phyloP scores from a whole-genome alignment of 2,329 filamentous ascomycete species.

The Exserohilum rostratum region DNA sequence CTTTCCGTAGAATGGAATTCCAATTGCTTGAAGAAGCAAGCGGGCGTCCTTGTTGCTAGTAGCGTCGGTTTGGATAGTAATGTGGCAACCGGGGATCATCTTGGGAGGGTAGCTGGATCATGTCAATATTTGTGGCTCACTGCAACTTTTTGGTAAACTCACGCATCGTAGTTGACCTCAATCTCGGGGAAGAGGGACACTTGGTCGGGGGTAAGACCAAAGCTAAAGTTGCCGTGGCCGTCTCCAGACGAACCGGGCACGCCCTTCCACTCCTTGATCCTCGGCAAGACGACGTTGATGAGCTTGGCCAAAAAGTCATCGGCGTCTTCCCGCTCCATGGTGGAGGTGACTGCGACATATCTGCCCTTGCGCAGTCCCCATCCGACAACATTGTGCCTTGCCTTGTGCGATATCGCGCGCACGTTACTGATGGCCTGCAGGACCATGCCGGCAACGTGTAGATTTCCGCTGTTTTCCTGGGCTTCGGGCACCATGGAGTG shows the following conservation, averaged over 20 bases:
- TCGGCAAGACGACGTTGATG: slow-evolving; percentile 87
- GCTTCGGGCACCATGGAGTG: slow-evolving; percentile 75
- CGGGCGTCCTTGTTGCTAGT: slow-evolving; percentile 84
- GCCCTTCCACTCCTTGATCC: slow-evolving; percentile 95
- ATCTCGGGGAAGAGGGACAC: slow-evolving; percentile 91
- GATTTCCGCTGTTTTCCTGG: slow-evolving; percentile 70
- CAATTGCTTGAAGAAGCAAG: slow-evolving; percentile 73
- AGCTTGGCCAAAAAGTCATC: slow-evolving; percentile 91
- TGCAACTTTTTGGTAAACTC: too few relatives aligned
- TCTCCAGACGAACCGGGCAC: slow-evolving; percentile 80
- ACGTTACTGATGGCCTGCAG: slow-evolving; percentile 85
- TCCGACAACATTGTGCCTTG: slow-evolving; percentile 71
- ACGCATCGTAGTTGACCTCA: slow-evolving; percentile 91
- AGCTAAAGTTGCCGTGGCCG: slow-evolving; percentile 82
- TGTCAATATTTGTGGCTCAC: too few relatives aligned
- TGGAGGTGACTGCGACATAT: slow-evolving; percentile 76
- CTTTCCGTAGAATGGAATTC: slow-evolving; percentile 83
- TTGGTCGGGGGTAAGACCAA: slow-evolving; percentile 77
- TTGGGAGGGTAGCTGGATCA: slow-evolving; percentile 63
- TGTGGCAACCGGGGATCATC: slow-evolving; percentile 85
- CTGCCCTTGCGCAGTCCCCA: slow-evolving; percentile 77
- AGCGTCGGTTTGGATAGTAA: slow-evolving; percentile 83
- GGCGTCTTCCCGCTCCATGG: slow-evolving; percentile 78
- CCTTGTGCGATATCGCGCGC: slow-evolving; percentile 71
- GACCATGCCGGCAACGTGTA: slow-evolving; percentile 84